phyloP scores from a whole-genome alignment of 768 basidiomycete genomes.

The Macrolepiota fuliginosa region DNA sequence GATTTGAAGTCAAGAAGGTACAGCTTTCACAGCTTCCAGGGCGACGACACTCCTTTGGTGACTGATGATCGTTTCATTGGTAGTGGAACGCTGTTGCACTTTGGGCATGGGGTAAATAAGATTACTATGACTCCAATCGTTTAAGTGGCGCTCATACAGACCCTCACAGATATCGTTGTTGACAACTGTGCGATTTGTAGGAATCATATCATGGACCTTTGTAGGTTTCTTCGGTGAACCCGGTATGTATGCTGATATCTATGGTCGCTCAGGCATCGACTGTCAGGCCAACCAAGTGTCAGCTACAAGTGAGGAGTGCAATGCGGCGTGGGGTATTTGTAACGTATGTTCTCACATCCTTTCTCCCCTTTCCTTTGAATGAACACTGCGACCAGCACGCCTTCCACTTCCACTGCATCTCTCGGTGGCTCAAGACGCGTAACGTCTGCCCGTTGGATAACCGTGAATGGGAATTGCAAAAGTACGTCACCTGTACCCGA shows the following conservation, averaged over 20 bases:
- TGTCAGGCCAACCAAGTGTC: conserved; percentile 99
- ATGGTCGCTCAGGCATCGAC: conserved; percentile 78
- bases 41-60: neutral
- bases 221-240: conserved; percentile 45
- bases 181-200: conserved; percentile 99
- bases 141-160: conserved; percentile 14
- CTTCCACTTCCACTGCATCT: conserved; percentile 99
- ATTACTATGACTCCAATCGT: neutral
- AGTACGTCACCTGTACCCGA: conserved; percentile 52
- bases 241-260: neutral
- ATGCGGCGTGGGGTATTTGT: conserved; percentile 98
- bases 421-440: conserved; percentile 97
- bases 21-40: conserved; percentile 12
- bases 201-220: conserved; percentile 99
- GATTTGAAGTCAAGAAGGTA: conserved; percentile 99
- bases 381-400: conserved; percentile 64
- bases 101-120: conserved; percentile 91
- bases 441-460: conserved; percentile 96
- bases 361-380: neutral
- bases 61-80: conserved; percentile 5
- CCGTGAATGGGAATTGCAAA: conserved; percentile 96
- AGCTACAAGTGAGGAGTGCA: conserved; percentile 94
- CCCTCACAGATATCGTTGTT: conserved; percentile 83
- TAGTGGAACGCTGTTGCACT: conserved; percentile 99
- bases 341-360: conserved; percentile 57